Evolutionary conservation across 2,329 filamentous ascomycete species (phyloP).

Genomic region (Coleophoma cylindrospora): DNA sequence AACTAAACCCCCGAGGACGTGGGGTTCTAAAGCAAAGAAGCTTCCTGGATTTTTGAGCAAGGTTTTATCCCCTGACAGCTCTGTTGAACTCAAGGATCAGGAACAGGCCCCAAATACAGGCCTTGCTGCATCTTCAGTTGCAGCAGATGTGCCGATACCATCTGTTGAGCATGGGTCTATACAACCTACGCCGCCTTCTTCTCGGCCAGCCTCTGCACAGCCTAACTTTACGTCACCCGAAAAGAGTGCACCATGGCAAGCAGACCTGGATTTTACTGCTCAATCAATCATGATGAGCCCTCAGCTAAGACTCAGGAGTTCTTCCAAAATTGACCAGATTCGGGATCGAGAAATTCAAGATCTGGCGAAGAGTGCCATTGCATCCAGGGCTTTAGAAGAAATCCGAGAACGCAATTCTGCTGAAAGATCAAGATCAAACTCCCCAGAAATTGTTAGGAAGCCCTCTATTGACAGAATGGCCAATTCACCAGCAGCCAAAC

Average conservation of each 20-base stretch:
- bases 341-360: conserved; percentile 15
- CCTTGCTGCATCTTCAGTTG: background rate
- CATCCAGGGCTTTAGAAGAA: conserved; percentile 15
- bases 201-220: conserved; percentile 15
- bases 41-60: conserved; percentile 10
- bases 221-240: conserved; percentile 9
- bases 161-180: conserved; percentile 11
- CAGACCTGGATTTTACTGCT: conserved; percentile 23
- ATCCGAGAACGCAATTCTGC: conserved; percentile 17
- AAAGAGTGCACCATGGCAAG: conserved; percentile 16
- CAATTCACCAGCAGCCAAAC: conserved; percentile 1
- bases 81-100: conserved; percentile 7
- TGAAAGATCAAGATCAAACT: conserved; percentile 10
- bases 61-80: conserved; percentile 13
- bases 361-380: conserved; percentile 12
- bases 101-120: background rate
- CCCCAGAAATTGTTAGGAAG: conserved; percentile 6
- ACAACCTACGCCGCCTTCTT: conserved; percentile 13
- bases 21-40: conserved; percentile 12
- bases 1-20: conserved; percentile 10
- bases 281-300: conserved; percentile 19
- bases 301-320: conserved; percentile 12
- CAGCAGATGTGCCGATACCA: conserved; percentile 9
- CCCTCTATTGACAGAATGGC: background rate
- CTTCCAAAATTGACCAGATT: conserved; percentile 18